Evolutionary conservation across 2,329 filamentous ascomycete genomes (phyloP), one percentile per base, ranked within the genome.

Genomic region (Apiospora hydei): DNA sequence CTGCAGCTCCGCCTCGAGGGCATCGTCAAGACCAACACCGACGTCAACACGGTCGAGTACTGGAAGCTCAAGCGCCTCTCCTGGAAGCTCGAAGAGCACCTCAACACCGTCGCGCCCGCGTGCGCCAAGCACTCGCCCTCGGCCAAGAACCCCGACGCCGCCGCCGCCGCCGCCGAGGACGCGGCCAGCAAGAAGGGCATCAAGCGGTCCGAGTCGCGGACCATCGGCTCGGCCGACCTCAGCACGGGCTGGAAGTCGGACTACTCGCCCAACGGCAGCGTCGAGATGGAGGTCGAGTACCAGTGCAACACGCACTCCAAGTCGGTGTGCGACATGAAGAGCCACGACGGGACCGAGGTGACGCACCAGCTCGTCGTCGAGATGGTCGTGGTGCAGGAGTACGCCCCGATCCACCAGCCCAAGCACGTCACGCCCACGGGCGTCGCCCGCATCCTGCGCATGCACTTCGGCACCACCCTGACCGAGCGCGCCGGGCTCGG

Each of bases 341-440:
- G 92, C 71, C 84, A 88, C 69, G 91, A 92, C 77, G 94, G 94
- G 70, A 91, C 94, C 76, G 91, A 93, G 78, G 90, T 98, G 72
- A 91, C 90, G 69, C 96, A 99, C 85, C 91, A 92, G 79, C 89
- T 99, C 64, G 90, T 98, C 78, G 89, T 98, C 72, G 96, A 99
- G 84, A 91, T 98, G 85, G 95, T 98, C 69, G 95, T 99, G 30
- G 93, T 94, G 2, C 95, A 98, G 82, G 96, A 98, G 82, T 96
- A 94, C 85, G 89, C 88, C 0, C 93, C 92, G 74, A 90, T 92
- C 79, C 91, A 90, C 73, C 92, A 91, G 81, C 87, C 88, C 1
- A 83, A 85, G 70, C 86, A 94, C 69, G 89, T 94, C 67, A 95
- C 94, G 0, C 94, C 95, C 69, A 98, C 96, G 0, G 96, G 96